Evolutionary conservation across 805 yeast species (phyloP), one percentile per base, ranked within the genome.

Genomic region (Metschnikowia shivogae): DNA sequence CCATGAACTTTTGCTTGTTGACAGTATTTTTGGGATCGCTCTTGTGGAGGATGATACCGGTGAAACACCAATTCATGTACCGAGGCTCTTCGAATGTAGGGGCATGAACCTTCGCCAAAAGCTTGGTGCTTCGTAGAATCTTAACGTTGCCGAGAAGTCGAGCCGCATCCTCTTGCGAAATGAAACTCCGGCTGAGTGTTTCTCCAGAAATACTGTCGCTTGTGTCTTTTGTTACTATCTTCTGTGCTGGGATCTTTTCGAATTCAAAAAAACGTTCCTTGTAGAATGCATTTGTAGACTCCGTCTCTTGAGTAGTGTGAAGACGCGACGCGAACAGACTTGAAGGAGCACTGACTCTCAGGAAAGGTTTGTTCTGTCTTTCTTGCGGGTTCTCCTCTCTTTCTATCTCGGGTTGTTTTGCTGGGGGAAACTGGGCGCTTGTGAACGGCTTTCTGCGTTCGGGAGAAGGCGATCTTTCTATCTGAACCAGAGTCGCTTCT

Each of bases 51-150:
- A 90, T 68, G 2, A 86, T 71, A 1, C 95, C 97, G n/a, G 84
- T 56, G 1, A 82, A 75, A n/a, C 83, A 82, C 85, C 89, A 89
- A 58, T 90, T 89, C 3, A 84, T 64, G 55, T 83, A 82, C 29
- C 66, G 64, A 0, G 96, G 96, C 38, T 85, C 85, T 5, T 64
- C 59, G 57, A 77, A 89, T 32, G 50, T 69, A 0, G 96, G 93
- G 2, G 93, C 84, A 26, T 61, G 52, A 1, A 89, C 80, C 50
- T 82, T 80, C 1, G 88, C 84, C 53, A 79, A 72, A 2, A 85
- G 60, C 52, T 81, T 80, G 8, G 76, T 75, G 2, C 87, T 60
- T 34, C 85, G 67, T 37, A 86, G 62, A 0, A 83, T 59, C 52
- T 82, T 80, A 48, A 77, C 74, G 12, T 76, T 77, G 11, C 61